These are phyloP conservation scores for Bauhinia variegata DNA, from an alignment of 306 rosid genomes.

Conservation along the genomic window DNA sequence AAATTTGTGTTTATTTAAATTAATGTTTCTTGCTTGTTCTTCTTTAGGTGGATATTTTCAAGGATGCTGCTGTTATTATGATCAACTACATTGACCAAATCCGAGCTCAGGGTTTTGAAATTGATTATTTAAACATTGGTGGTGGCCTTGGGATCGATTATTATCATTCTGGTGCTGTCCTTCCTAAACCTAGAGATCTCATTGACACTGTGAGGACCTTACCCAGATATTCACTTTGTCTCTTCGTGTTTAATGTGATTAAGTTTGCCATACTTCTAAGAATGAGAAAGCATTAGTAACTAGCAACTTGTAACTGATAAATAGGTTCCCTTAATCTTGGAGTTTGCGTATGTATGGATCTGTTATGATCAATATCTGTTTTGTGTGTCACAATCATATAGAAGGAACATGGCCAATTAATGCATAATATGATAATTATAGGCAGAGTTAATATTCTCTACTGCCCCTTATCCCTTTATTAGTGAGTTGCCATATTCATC, in stretches of 20 bases:
- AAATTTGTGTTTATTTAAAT: not conserved
- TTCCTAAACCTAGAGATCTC: slow-evolving; percentile 88
- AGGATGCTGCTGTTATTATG: slow-evolving; percentile 90
- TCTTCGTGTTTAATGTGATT: not conserved
- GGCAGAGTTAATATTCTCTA: not conserved
- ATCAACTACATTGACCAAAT: slow-evolving; percentile 84
- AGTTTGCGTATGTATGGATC: too few species aligned
- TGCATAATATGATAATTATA: not conserved
- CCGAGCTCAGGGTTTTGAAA: slow-evolving; percentile 87
- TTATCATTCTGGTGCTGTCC: slow-evolving; percentile 80
- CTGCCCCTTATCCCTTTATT: slow-evolving; percentile 10
- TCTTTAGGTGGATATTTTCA: slow-evolving; percentile 82
- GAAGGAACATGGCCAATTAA: slow-evolving; percentile 6
- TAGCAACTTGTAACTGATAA: not conserved
- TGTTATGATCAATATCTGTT: too few species aligned
- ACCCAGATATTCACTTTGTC: slow-evolving; percentile 18
- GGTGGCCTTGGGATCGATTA: slow-evolving; percentile 98
- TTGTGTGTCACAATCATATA: too few species aligned
- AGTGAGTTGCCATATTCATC: slow-evolving; percentile 3
- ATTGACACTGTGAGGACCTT: slow-evolving; percentile 81
- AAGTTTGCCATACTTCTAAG: slow-evolving; percentile 8
- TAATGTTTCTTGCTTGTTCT: not conserved
- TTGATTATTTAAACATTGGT: slow-evolving; percentile 85
- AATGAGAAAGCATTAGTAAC: slow-evolving; percentile 14
- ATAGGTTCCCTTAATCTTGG: too few species aligned